Evolutionary conservation across 495 filamentous ascomycete species (phyloP).

Genomic region (Ramalina intermedia): DNA sequence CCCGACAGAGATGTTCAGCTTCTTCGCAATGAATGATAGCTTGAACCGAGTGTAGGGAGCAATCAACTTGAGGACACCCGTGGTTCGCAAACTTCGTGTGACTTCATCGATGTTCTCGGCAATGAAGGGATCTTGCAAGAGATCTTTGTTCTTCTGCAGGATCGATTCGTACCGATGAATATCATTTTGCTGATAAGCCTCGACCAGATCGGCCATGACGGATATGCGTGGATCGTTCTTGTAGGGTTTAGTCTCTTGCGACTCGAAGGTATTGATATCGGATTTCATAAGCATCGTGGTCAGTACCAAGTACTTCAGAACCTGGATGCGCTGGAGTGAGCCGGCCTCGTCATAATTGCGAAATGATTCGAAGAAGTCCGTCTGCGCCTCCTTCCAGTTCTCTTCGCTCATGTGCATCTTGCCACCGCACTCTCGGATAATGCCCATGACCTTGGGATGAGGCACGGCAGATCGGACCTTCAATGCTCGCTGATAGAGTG

Average conservation of each 20-base stretch:
- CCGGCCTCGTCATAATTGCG: slow-evolving; percentile 98
- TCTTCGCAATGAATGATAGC: slow-evolving; percentile 67
- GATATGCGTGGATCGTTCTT: slow-evolving; percentile 87
- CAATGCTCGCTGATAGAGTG: slow-evolving; percentile 77
- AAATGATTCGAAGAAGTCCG: slow-evolving; percentile 97
- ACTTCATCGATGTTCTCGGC: slow-evolving; percentile 99
- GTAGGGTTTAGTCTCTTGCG: slow-evolving; percentile 98
- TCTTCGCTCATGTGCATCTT: slow-evolving; percentile 99
- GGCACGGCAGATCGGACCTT: slow-evolving; percentile 88
- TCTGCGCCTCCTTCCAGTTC: slow-evolving; percentile 95
- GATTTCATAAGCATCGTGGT: slow-evolving; percentile 98
- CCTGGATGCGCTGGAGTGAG: slow-evolving; percentile 88
- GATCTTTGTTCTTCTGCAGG: slow-evolving; percentile 74
- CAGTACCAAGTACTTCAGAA: slow-evolving; percentile 91
- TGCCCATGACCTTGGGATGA: slow-evolving; percentile 97
- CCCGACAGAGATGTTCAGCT: slow-evolving; percentile 64
- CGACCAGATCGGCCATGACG: slow-evolving; percentile 92
- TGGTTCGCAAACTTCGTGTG: slow-evolving; percentile 94
- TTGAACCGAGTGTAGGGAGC: slow-evolving; percentile 90
- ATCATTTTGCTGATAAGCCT: slow-evolving; percentile 92
- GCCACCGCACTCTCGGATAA: slow-evolving; percentile 95
- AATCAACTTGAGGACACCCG: slow-evolving; percentile 84
- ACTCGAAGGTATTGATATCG: slow-evolving; percentile 99
- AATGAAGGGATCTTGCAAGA: slow-evolving; percentile 87
- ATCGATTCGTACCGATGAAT: slow-evolving; percentile 83